Conservation (phyloP, 2,329 filamentous ascomycete genomes). For the Chrysoporthe deuterocubensis region DNA sequence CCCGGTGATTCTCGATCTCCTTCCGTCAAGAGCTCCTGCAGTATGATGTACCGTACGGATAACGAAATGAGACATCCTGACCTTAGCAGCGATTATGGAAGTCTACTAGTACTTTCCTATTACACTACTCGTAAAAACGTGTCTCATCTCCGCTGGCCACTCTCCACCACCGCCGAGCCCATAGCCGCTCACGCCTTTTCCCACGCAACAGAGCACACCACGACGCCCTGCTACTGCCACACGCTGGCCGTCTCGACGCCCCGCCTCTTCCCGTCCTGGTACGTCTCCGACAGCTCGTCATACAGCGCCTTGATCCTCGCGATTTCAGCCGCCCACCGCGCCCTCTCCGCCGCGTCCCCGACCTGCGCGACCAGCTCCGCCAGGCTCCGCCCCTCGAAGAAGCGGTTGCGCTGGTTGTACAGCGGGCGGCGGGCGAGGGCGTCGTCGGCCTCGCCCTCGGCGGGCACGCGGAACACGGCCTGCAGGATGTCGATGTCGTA, state of each 20-base stretch:
- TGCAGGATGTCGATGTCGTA: conserved; percentile 62
- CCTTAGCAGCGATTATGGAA: too few relatives aligned
- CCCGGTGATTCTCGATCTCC: too few relatives aligned
- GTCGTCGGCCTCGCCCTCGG: conserved; percentile 42
- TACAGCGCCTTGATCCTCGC: conserved; percentile 54
- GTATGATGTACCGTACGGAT: too few relatives aligned
- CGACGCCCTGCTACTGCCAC: conserved; percentile 44
- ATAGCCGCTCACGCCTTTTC: not conserved
- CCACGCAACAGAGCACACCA: not conserved
- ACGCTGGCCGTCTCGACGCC: conserved; percentile 51
- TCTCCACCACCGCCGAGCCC: not conserved
- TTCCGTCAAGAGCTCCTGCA: too few relatives aligned
- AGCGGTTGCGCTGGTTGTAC: conserved; percentile 61
- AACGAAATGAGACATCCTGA: too few relatives aligned
- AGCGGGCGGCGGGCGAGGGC: conserved; percentile 45
- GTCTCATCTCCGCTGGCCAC: too few relatives aligned
- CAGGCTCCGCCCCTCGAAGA: conserved; percentile 53
- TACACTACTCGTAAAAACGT: too few relatives aligned
- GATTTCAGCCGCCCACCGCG: conserved; percentile 46
- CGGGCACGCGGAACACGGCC: conserved; percentile 56
- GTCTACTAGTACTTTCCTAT: too few relatives aligned
- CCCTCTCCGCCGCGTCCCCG: conserved; percentile 39
- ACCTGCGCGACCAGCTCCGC: conserved; percentile 45
- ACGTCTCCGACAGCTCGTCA: conserved; percentile 49
- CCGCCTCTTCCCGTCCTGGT: conserved; percentile 51